phyloP scores from a whole-genome alignment of 1,284 basidiomycete genomes.

The Marasmius tenuissimus region DNA sequence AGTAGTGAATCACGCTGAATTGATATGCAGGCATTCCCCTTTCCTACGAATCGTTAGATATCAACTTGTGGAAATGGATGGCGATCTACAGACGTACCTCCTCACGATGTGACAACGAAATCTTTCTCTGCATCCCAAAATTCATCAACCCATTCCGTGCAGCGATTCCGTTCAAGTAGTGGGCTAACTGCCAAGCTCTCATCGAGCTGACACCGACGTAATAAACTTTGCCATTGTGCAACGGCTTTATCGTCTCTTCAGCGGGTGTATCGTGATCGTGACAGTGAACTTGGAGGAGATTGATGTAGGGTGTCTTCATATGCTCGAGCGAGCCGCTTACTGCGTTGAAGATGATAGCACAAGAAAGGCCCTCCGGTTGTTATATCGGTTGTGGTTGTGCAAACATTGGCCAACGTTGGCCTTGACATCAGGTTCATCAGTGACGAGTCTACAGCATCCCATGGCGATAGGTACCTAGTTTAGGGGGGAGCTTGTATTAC shows the following conservation, averaged over 20 bases:
- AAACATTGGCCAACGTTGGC: no score
- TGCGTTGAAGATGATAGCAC: constrained; percentile 35
- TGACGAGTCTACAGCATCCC: constrained; percentile 31
- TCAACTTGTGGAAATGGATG: no score
- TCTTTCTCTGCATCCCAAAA: constrained; percentile 29
- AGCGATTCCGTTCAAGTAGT: constrained; percentile 22
- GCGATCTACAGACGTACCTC: no score
- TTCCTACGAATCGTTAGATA: no score
- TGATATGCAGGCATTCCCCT: constrained; percentile 11
- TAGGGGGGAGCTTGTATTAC: constrained; percentile 60
- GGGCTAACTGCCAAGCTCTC: constrained; percentile 28
- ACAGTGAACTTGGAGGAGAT: constrained; percentile 39
- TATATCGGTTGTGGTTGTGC: constrained; percentile 24
- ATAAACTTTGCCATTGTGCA: constrained; percentile 43
- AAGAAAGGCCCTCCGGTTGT: constrained; percentile 36
- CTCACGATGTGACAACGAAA: constrained; percentile 29
- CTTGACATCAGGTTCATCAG: no score
- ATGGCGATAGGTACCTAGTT: constrained; percentile 45
- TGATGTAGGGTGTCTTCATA: constrained; percentile 35
- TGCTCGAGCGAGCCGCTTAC: constrained; percentile 32
- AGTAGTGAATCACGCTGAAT: constrained; percentile 16
- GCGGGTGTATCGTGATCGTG: constrained; percentile 33
- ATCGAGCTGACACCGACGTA: constrained; percentile 42
- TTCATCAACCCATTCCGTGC: constrained; percentile 22
- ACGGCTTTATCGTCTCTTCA: constrained; percentile 41